phyloP scores from a whole-genome alignment of 352 stramenopile species.

The Phytophthora meadii region DNA sequence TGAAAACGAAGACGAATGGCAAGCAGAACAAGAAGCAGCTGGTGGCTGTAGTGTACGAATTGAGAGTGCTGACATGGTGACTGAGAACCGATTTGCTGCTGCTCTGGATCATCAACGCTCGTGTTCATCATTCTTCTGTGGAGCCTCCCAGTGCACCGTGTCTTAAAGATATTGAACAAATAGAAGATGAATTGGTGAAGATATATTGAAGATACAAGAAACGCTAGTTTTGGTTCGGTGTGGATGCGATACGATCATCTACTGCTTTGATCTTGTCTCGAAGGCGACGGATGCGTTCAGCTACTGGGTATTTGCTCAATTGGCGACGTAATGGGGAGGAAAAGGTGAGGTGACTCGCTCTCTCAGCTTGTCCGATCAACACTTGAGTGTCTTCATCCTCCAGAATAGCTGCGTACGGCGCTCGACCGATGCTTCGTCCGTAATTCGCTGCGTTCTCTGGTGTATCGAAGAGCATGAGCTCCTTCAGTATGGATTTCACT shows the following conservation, averaged over 20 bases:
- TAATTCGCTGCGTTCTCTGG: slow-evolving; percentile 55
- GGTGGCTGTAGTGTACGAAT: slow-evolving; percentile 14
- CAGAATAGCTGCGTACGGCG: slow-evolving; percentile 55
- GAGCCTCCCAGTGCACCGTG: slow-evolving; percentile 35
- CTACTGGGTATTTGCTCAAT: slow-evolving; percentile 52
- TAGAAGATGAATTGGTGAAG: slow-evolving; percentile 17
- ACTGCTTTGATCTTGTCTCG: slow-evolving; percentile 48
- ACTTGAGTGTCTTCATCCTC: slow-evolving; percentile 33
- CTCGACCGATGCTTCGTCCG: slow-evolving; percentile 38
- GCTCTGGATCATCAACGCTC: slow-evolving; percentile 42
- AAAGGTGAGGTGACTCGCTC: slow-evolving; percentile 54
- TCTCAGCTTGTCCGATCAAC: slow-evolving; percentile 16
- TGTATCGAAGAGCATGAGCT: slow-evolving; percentile 81
- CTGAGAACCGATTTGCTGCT: slow-evolving; percentile 20
- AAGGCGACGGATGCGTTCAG: slow-evolving; percentile 46
- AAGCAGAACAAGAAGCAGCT: slow-evolving; percentile 18
- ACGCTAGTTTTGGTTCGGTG: slow-evolving; percentile 7
- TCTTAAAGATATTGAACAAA: slow-evolving; percentile 33
- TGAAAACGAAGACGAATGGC: slow-evolving; percentile 17
- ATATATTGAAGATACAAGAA: too few species aligned
- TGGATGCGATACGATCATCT: slow-evolving; percentile 45
- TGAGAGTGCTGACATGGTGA: slow-evolving; percentile 12
- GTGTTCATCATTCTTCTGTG: slow-evolving; percentile 44
- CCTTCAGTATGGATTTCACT: slow-evolving; percentile 76
- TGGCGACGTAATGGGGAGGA: slow-evolving; percentile 59